Conservation (phyloP, 192 early-diverging fungal genomes). For the Umbelopsis isabellina region DNA sequence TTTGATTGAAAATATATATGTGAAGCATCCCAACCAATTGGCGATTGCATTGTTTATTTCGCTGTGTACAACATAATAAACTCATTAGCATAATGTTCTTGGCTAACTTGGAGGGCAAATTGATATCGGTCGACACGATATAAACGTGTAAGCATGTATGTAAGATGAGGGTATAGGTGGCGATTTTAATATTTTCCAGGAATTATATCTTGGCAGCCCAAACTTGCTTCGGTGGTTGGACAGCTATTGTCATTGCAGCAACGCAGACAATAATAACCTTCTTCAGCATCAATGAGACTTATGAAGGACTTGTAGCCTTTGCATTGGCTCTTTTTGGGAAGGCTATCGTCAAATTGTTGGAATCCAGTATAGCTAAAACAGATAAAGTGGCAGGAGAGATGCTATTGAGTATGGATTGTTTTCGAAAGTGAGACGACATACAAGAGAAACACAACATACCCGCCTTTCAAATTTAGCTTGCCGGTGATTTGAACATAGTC, state of each 20-base stretch:
- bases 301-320: slow-evolving; percentile 1
- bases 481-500: slow-evolving; percentile 5
- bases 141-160: no score
- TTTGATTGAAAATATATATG: neutral
- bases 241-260: neutral
- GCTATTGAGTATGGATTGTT: neutral
- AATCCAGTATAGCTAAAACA: slow-evolving; percentile 1
- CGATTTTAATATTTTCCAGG: neutral
- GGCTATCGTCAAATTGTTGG: neutral
- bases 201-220: neutral
- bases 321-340: neutral
- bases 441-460: neutral
- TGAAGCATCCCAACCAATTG: neutral
- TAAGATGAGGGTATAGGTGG: neutral
- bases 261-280: neutral
- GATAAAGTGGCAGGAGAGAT: neutral
- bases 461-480: neutral
- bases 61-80: no score
- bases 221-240: neutral
- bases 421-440: no score
- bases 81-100: no score
- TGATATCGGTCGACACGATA: no score
- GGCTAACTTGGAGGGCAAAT: no score
- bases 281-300: neutral
- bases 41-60: no score